Base-by-base conservation (phyloP, 2,329 filamentous ascomycete species). In the Stachybotrys elegans region DNA sequence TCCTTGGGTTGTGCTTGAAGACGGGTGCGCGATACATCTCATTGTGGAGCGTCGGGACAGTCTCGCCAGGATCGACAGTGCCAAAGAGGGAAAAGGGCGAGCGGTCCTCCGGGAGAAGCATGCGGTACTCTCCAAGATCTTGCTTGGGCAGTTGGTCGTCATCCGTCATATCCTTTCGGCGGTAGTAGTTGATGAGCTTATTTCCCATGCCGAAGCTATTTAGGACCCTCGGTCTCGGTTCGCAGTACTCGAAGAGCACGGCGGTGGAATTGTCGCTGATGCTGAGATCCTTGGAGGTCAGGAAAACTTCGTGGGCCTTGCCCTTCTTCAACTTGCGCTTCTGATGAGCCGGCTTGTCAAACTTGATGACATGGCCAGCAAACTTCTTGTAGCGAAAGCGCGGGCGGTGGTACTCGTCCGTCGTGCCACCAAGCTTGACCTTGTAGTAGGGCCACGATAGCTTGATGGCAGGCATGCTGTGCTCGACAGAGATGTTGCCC, bases 191-290 rank as follows among this genome's bases (percentile, higher is more conserved):
- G 71, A 97, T 89, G 46, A 98, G 79, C 43, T 90, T 86, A 62
- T 86, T 95, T 42, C 91, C 91, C 93, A 98, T 98, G 52, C 92
- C 93, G 57, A 96, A 95, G 60, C 95, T 96, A 35, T 92, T 96
- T 49, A 98, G 72, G 47, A 95, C 89, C 9, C 85, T 86, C 1
- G 93, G 93, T 50, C 89, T 85, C 57, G 96, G 90, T 65, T 98
- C 93, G 8, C 89, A 94, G 62, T 98, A 98, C 65, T 98, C 93
- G 25, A 97, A 84, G 13, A 98, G 77, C 5, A 96, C 77, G 17
- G 89, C 84, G 34, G 83, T 86, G 0, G 92, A 90, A 59, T 95
- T 96, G 64, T 98, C 93, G 49, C 81, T 86, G 54, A 96, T 72
- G 21, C 87, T 89, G 16, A 98, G 73, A 55, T 95, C 87, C 58